These are phyloP conservation scores for Kwoniella sp. DNA, from an alignment of 768 basidiomycete genomes.

Conservation along the genomic window DNA sequence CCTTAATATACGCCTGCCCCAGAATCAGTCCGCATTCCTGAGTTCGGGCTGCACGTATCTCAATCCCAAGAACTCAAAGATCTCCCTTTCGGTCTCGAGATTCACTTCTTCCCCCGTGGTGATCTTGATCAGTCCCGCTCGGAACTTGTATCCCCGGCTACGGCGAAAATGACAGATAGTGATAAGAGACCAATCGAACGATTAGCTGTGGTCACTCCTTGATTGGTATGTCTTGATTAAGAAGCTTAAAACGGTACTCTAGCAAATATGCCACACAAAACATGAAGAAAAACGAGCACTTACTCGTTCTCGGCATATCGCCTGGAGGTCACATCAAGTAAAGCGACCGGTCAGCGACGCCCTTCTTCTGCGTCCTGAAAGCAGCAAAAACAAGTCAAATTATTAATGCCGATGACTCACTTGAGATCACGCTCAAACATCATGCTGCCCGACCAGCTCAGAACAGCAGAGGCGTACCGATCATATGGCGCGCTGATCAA, in stretches of 20 bases:
- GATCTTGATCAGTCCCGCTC: slow-evolving; percentile 41
- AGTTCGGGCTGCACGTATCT: slow-evolving; percentile 50
- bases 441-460: slow-evolving; percentile 90
- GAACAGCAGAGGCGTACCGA: slow-evolving; percentile 82
- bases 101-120: slow-evolving; percentile 47
- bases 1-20: not conserved
- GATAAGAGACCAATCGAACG: not conserved
- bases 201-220: too few relatives aligned
- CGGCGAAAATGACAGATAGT: not conserved
- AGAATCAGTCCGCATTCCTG: slow-evolving; percentile 48
- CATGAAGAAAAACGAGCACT: too few relatives aligned
- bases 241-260: too few relatives aligned
- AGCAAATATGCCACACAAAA: too few relatives aligned
- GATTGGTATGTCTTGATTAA: too few relatives aligned
- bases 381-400: not conserved
- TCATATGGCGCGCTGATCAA: slow-evolving; percentile 76
- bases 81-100: slow-evolving; percentile 50
- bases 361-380: too few relatives aligned
- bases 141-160: slow-evolving; percentile 45
- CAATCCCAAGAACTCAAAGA: slow-evolving; percentile 48
- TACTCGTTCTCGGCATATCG: slow-evolving; percentile 45
- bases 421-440: slow-evolving; percentile 84
- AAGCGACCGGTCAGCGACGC: not conserved
- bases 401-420: too few relatives aligned
- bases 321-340: slow-evolving; percentile 17